Conservation (phyloP, 768 basidiomycete species). For the Sporobolomyces pararoseus region DNA sequence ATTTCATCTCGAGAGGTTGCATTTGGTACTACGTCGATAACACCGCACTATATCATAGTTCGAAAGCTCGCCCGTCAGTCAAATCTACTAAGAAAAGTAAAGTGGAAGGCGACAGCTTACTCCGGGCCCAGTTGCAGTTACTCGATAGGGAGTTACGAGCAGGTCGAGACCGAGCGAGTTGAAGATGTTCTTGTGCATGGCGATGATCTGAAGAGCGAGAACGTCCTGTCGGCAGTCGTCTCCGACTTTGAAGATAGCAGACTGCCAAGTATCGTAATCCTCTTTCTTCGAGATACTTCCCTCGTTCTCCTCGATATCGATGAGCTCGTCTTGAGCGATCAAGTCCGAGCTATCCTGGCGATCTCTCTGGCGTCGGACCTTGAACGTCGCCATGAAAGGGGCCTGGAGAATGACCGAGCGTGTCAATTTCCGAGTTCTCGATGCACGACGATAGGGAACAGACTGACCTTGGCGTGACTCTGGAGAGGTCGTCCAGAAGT, state of each 20-base stretch:
- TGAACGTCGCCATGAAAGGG: slow-evolving; percentile 99
- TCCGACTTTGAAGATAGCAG: slow-evolving; percentile 99
- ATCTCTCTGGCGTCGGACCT: slow-evolving; percentile 75
- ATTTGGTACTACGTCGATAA: slow-evolving; percentile 97
- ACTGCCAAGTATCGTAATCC: slow-evolving; percentile 84
- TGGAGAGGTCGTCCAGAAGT: slow-evolving; percentile 93
- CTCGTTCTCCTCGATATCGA: slow-evolving; percentile 51
- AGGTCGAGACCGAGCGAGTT: slow-evolving; percentile 78
- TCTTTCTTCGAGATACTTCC: slow-evolving; percentile 44
- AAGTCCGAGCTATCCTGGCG: slow-evolving; percentile 19
- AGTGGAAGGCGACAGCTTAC: slow-evolving; percentile 54
- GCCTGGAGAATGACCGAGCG: slow-evolving; percentile 57
- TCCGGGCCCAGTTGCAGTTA: slow-evolving; percentile 93
- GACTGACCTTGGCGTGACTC: slow-evolving; percentile 85
- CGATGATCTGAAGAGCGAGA: slow-evolving; percentile 92
- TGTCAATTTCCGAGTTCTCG: not conserved
- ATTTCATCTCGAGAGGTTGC: slow-evolving; percentile 98
- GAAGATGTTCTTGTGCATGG: slow-evolving; percentile 99
- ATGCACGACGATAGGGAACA: not conserved
- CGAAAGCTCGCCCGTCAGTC: not conserved
- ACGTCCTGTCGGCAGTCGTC: slow-evolving; percentile 99
- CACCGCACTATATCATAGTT: slow-evolving; percentile 70
- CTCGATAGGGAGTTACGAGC: slow-evolving; percentile 92
- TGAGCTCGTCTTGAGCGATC: slow-evolving; percentile 35
- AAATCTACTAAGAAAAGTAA: slow-evolving; percentile 9